These are phyloP conservation scores for Dioscorea dumetorum DNA, from an alignment of 106 monocot genomes.

Conservation along the genomic window DNA sequence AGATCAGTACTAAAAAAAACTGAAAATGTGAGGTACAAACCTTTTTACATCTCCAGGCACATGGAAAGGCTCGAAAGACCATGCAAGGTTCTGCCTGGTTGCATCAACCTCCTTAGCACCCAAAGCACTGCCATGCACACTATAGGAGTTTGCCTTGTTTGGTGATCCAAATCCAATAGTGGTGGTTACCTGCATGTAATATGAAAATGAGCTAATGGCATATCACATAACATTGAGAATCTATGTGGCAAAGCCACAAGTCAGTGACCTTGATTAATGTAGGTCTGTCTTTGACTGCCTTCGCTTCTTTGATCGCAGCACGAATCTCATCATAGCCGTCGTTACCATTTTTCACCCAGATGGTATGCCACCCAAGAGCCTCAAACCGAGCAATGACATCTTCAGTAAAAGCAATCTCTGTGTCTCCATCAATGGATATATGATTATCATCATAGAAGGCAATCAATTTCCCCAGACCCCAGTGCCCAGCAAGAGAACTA, in stretches of 20 bases:
- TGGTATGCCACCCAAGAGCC: constrained; percentile 96
- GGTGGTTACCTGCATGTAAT: constrained; percentile 52
- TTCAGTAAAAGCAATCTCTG: constrained; percentile 94
- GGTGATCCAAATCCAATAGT: constrained; percentile 82
- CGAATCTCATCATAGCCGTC: constrained; percentile 65
- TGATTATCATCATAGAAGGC: constrained; percentile 99
- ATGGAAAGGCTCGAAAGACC: constrained; percentile 73
- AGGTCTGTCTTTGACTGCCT: constrained; percentile 65
- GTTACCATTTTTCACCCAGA: constrained; percentile 98
- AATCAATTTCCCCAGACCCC: constrained; percentile 91
- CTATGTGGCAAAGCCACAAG: no score
- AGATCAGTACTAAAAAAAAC: neutral
- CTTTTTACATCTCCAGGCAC: constrained; percentile 93
- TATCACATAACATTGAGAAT: neutral
- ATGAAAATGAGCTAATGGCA: neutral
- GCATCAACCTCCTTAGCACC: constrained; percentile 97
- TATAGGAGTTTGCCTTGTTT: constrained; percentile 71
- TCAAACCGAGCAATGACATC: constrained; percentile 88
- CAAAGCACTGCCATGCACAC: constrained; percentile 81
- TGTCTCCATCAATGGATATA: constrained; percentile 96
- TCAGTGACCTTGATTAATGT: constrained; percentile 56
- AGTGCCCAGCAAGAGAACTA: constrained; percentile 80
- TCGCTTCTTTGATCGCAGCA: constrained; percentile 59
- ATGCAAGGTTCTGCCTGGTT: constrained; percentile 80
- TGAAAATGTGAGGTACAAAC: constrained; percentile 19